Base-by-base conservation (phyloP, 176 grass and related monocot genomes). In the Paspalum vaginatum region DNA sequence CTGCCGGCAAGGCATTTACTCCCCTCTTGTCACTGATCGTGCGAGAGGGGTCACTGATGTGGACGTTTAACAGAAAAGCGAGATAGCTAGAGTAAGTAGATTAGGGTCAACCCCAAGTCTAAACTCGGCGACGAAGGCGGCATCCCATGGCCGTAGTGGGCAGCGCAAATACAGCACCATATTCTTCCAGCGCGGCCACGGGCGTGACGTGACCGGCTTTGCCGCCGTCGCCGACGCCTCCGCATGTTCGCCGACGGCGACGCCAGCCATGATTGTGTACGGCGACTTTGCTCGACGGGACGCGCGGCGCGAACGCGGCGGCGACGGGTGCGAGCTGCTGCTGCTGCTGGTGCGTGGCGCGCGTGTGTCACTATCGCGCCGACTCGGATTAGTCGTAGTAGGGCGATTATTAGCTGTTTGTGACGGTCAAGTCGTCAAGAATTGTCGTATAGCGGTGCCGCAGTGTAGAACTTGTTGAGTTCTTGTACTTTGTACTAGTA, bases 31-130 rank as follows among this genome's bases (percentile, higher is more conserved):
- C 70, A 38, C 32, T 7, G 18, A 15, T 8, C 4, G 49, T 15
- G 45, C 9, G 60, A 44, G 24, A 66, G 53, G 44, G 22, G 3
- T 47, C 10, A 10, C 42, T 76, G 72, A 50, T 27, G 27, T 44
- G 78, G 83, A 86, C 77, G 40, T 69, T 81, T 86, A 85, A 55
- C 64, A 39, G 64, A 83, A 85, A 53, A 71, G 37, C 26, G 8
- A 57, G 50, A 51, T 10, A 41, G 12, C 4, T 46, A 51, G n/a
- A 42, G 8, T 3, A 13, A 1, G 32, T 32, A 32, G 32, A 32
- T 70, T 48, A 61, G 46, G 15, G 72, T 77, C 51, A 76, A 68
- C 73, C 13, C 38, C 20, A 16, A 0, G 11, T 11, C 77, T 24
- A 32, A 56, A 80, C 38, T 68, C 68, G 60, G 26, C 60, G 76